These are phyloP conservation scores for Rhodotorula glutinis DNA, from an alignment of 1,284 basidiomycete species.

Conservation along the genomic window DNA sequence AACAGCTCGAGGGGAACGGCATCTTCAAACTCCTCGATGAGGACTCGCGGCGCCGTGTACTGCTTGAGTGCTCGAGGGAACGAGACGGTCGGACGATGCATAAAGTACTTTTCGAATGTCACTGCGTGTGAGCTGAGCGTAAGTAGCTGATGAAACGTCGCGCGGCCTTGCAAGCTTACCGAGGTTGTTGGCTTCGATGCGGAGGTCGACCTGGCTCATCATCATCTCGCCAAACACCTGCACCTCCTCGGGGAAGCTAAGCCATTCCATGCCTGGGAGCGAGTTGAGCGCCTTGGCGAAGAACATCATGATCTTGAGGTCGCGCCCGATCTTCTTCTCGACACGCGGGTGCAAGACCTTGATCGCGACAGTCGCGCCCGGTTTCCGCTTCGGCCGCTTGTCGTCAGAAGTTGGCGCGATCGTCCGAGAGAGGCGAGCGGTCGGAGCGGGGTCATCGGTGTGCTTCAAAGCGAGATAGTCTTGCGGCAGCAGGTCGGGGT, in stretches of 20 bases:
- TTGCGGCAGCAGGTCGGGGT: constrained; percentile 71
- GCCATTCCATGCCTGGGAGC: constrained; percentile 92
- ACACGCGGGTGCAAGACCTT: constrained; percentile 92
- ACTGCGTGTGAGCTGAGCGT: constrained; percentile 43
- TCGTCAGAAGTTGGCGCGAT: constrained; percentile 49
- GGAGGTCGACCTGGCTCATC: constrained; percentile 87
- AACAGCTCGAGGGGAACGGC: constrained; percentile 88
- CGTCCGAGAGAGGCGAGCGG: constrained; percentile 50
- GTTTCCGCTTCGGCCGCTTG: constrained; percentile 56
- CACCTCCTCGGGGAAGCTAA: constrained; percentile 94
- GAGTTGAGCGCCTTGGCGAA: constrained; percentile 77
- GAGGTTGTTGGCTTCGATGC: constrained; percentile 86
- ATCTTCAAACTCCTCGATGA: constrained; percentile 91
- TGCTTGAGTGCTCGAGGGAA: constrained; percentile 83
- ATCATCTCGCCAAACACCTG: constrained; percentile 96
- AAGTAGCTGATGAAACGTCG: too few species aligned
- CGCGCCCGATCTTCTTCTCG: constrained; percentile 73
- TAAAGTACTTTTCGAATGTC: constrained; percentile 83
- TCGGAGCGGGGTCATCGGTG: constrained; percentile 27
- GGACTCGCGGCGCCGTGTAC: constrained; percentile 73
- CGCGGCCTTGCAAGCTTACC: neutral
- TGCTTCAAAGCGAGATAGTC: constrained; percentile 49
- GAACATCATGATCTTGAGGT: constrained; percentile 90
- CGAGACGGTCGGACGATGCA: constrained; percentile 66
- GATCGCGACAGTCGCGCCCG: constrained; percentile 84